These are phyloP conservation scores for Monosporascus sp. DNA, from an alignment of 2,329 filamentous ascomycete species.

Conservation along the genomic window DNA sequence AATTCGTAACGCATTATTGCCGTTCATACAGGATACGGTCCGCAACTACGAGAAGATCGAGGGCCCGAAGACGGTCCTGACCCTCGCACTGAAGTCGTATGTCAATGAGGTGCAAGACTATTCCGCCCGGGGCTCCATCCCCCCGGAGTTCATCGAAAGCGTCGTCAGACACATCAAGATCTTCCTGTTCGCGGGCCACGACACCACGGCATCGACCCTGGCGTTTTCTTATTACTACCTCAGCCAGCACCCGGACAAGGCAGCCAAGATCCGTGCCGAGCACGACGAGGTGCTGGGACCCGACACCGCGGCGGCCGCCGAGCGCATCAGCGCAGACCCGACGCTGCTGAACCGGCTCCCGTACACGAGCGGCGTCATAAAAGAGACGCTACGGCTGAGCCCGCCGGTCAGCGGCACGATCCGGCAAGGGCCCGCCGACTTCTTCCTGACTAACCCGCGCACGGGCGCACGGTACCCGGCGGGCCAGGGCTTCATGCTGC, in stretches of 20 bases:
- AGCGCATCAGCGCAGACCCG: constrained; percentile 36
- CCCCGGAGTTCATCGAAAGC: constrained; percentile 15
- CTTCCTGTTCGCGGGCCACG: constrained; percentile 29
- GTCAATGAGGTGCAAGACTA: constrained; percentile 12
- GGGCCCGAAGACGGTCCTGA: constrained; percentile 23
- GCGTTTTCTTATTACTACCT: constrained; percentile 20
- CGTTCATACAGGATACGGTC: constrained; percentile 20
- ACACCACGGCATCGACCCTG: constrained; percentile 26
- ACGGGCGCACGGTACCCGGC: constrained; percentile 38
- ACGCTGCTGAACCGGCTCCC: constrained; percentile 44
- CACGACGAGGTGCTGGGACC: constrained; percentile 40
- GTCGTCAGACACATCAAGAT: constrained; percentile 24
- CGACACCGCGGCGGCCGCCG: constrained; percentile 30
- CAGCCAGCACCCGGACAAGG: constrained; percentile 15
- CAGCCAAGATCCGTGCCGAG: constrained; percentile 22
- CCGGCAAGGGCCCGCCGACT: constrained; percentile 28
- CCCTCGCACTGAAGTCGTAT: constrained; percentile 22
- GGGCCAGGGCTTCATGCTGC: constrained; percentile 26
- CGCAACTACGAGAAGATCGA: constrained; percentile 18
- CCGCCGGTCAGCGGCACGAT: constrained; percentile 40
- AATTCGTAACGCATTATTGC: constrained; percentile 21
- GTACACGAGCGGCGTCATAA: constrained; percentile 48
- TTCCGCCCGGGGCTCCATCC: constrained; percentile 7
- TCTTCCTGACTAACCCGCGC: constrained; percentile 36
- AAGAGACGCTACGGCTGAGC: constrained; percentile 48